phyloP scores from a whole-genome alignment of 495 filamentous ascomycete genomes.

The Geoglossum glabrum region DNA sequence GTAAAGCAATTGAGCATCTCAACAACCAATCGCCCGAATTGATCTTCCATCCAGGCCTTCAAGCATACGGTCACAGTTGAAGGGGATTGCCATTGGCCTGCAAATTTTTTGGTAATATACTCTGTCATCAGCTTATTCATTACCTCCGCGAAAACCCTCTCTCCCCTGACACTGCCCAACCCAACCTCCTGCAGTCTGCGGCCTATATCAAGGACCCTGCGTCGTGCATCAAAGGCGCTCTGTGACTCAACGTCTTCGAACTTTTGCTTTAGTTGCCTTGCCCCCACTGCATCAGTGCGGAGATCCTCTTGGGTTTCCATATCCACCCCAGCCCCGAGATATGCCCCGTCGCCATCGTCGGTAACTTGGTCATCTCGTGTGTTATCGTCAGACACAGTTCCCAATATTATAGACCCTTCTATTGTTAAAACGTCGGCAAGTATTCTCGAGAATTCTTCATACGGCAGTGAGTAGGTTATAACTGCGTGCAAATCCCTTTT shows the following conservation, averaged over 20 bases:
- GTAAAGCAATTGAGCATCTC: constrained; percentile 35
- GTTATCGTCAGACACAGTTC: constrained; percentile 19
- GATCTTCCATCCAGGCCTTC: constrained; percentile 50
- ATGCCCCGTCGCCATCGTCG: constrained; percentile 18
- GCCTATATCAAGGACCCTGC: constrained; percentile 34
- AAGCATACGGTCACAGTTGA: constrained; percentile 36
- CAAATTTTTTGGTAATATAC: constrained; percentile 40
- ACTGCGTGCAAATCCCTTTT: constrained; percentile 42
- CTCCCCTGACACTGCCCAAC: constrained; percentile 50
- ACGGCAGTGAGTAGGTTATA: constrained; percentile 41
- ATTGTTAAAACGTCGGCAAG: constrained; percentile 32
- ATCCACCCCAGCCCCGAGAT: background rate
- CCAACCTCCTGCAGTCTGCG: constrained; percentile 49
- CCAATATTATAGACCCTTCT: constrained; percentile 34
- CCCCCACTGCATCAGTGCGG: background rate
- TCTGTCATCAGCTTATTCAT: constrained; percentile 50
- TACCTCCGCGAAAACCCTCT: constrained; percentile 54
- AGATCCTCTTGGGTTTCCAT: background rate
- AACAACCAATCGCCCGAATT: constrained; percentile 43
- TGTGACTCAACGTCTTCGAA: constrained; percentile 10
- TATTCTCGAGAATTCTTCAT: constrained; percentile 26
- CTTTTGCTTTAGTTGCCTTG: constrained; percentile 4
- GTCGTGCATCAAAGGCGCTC: constrained; percentile 24
- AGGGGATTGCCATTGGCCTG: constrained; percentile 34
- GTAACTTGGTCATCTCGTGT: constrained; percentile 7